Base-by-base conservation (phyloP, 495 filamentous ascomycete genomes). In the Podospora pseudoanserina region DNA sequence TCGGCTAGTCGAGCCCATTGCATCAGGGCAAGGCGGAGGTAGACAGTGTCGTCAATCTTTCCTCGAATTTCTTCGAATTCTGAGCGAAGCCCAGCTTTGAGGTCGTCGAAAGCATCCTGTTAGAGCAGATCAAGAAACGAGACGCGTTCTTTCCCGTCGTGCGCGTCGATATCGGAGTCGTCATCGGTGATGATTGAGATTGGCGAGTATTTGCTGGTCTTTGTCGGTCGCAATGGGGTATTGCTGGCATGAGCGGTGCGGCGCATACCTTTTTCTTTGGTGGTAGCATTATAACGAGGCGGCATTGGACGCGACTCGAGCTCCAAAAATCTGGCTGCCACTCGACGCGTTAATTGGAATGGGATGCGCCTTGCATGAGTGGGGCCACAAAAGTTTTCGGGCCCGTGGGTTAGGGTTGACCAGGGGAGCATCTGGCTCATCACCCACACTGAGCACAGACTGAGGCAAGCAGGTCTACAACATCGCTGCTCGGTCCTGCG, bases 1-100 rank as follows among this genome's bases (percentile, higher is more conserved):
- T 74, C 64, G 65, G 65, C 15, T 65, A 27, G 0, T 20, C 58
- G 0, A 66, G 1, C 73, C 73, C 73, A 74, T 55, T 61, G 64
- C 19, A 56, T 62, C 23, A 74, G 54, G 15, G 66, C 64, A 9
- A 60, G 58, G 18, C 66, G 67, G 1, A 74, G 58, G 5, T 49
- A 32, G 2, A 26, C 44, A n/a, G 60, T 20, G 20, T 2, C 58
- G 32, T 66, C 34, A 54, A n/a, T 20, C 1, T 39, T 49, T n/a
- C 1, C 13, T 13, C 60, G 65, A n/a, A 70, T 28, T 5, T 23
- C 23, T 9, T 70, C 65, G 15, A 70, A 16, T 26, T 70, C 68
- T 60, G 58, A 3, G 39, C 64, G 30, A 2, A 70, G 5, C 0
- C 64, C 68, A n/a, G 18, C 15, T 60, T 65, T 70, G 60, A 67